Evolutionary conservation across 1,284 basidiomycete genomes (phyloP).

Genomic region (Sanguinoderma infundibulare): DNA sequence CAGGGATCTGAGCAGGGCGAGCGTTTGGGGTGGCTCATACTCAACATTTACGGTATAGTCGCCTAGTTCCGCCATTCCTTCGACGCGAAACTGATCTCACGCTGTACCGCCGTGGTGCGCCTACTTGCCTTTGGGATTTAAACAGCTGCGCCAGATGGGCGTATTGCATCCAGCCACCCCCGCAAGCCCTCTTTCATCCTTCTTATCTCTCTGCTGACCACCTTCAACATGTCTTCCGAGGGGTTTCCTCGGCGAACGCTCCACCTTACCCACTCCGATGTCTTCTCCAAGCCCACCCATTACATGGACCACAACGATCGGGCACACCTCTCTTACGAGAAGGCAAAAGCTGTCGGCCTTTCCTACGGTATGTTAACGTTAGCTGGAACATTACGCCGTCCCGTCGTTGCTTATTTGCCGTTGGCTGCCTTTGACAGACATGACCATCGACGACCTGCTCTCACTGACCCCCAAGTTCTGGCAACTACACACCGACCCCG

Average conservation of each 20-base stretch:
- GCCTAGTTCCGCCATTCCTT: background rate
- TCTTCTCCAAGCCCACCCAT: constrained; percentile 17
- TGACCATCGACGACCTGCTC: constrained; percentile 41
- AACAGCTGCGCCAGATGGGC: too few species aligned
- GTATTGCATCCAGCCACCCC: background rate
- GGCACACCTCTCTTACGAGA: constrained; percentile 27
- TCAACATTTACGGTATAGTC: constrained; percentile 14
- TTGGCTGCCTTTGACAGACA: constrained; percentile 25
- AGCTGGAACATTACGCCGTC: background rate
- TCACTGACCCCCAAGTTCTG: constrained; percentile 43
- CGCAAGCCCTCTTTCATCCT: background rate
- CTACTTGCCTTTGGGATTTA: constrained; percentile 6
- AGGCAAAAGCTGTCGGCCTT: constrained; percentile 30
- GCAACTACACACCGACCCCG: constrained; percentile 45
- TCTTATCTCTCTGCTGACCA: background rate
- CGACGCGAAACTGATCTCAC: constrained; percentile 6
- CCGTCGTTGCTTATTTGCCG: background rate
- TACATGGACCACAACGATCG: constrained; percentile 23
- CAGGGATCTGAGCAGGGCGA: background rate
- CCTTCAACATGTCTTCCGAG: constrained; percentile 21
- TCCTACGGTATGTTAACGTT: constrained; percentile 25
- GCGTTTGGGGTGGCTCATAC: background rate
- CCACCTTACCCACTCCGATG: constrained; percentile 19
- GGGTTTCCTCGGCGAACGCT: constrained; percentile 21
- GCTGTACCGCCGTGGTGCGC: constrained; percentile 2